Percentiles rank a stretch among this genome's conserved stretches.
phyloP scores from a whole-genome alignment of 1,284 basidiomycete species.

The Rhodotorula sp. region DNA sequence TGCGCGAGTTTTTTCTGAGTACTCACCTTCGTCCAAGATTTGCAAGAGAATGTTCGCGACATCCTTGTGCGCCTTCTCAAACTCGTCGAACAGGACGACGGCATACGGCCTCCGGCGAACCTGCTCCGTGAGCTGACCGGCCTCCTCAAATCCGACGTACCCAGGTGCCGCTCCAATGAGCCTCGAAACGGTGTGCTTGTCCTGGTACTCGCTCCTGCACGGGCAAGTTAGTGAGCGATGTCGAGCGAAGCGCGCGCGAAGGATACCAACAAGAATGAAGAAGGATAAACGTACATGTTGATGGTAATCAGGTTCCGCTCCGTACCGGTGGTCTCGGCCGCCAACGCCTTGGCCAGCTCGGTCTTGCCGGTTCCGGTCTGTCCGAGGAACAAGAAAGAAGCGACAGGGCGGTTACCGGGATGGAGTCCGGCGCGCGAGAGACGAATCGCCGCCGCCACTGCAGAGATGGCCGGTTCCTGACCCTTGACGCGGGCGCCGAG shows the following conservation, averaged over 20 bases:
- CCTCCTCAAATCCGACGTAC: slow-evolving; percentile 50
- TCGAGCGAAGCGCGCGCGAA: slow-evolving; percentile 51
- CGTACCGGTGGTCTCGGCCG: slow-evolving; percentile 47
- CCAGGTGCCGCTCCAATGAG: slow-evolving; percentile 77
- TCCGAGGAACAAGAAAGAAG: slow-evolving; percentile 85
- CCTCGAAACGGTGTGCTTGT: slow-evolving; percentile 71
- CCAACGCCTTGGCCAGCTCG: slow-evolving; percentile 81
- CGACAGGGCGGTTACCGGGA: slow-evolving; percentile 78
- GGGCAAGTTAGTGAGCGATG: not conserved
- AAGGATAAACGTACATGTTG: slow-evolving; percentile 58
- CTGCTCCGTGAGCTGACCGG: slow-evolving; percentile 77
- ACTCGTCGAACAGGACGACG: slow-evolving; percentile 77
- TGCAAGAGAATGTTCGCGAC: slow-evolving; percentile 88
- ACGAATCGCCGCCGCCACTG: slow-evolving; percentile 82
- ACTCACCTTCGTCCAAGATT: slow-evolving; percentile 75
- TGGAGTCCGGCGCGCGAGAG: slow-evolving; percentile 87
- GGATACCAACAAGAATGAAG: too few relatives aligned
- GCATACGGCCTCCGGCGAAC: slow-evolving; percentile 51
- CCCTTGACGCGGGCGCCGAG: slow-evolving; percentile 76
- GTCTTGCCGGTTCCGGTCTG: slow-evolving; percentile 78
- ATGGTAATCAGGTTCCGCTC: slow-evolving; percentile 63
- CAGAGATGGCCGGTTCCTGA: slow-evolving; percentile 75
- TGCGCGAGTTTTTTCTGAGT: too few relatives aligned
- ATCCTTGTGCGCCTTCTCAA: slow-evolving; percentile 76
- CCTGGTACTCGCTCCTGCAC: slow-evolving; percentile 62